A percentile compares a stretch with the other conserved stretches of the same genome.
Conservation (phyloP, 176 grass and related monocot genomes). For the Ensete ventricosum region DNA sequence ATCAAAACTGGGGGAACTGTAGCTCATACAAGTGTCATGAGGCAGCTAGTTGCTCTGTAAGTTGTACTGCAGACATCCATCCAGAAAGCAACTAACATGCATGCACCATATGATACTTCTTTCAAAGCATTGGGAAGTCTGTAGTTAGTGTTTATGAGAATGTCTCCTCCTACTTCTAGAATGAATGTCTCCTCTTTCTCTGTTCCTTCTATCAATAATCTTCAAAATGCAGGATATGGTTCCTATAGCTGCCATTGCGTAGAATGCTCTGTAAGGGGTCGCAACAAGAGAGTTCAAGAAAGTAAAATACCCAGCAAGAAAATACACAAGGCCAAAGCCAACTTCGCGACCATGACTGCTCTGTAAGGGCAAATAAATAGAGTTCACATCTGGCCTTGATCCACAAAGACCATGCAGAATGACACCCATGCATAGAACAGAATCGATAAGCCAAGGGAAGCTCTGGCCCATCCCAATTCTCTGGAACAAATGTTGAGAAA, state of each 20-base stretch:
- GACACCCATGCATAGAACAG: constrained; percentile 56
- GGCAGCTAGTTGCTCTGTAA: too few relatives aligned
- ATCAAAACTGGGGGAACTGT: neutral
- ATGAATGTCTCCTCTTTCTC: constrained; percentile 39
- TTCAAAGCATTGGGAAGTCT: neutral
- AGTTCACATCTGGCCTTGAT: constrained; percentile 46
- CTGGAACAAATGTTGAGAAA: constrained; percentile 29
- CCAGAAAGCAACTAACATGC: too few relatives aligned
- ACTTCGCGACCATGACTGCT: constrained; percentile 30
- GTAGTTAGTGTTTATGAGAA: constrained; percentile 62
- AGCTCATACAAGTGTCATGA: too few relatives aligned
- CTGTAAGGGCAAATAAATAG: constrained; percentile 42
- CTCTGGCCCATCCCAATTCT: constrained; percentile 79
- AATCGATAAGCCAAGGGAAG: constrained; percentile 78
- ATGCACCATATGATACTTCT: too few relatives aligned
- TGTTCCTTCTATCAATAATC: constrained; percentile 47
- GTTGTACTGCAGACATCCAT: too few relatives aligned
- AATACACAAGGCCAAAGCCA: constrained; percentile 67
- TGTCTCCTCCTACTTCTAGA: constrained; percentile 67
- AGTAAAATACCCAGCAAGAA: constrained; percentile 71
- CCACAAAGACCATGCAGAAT: constrained; percentile 76
- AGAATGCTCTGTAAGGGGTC: constrained; percentile 64
- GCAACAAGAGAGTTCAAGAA: constrained; percentile 49
- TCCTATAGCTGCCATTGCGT: constrained; percentile 65
- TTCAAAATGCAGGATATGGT: constrained; percentile 47